Conservation (phyloP, 805 yeast genomes). For the Yamadazyma scolyti region DNA sequence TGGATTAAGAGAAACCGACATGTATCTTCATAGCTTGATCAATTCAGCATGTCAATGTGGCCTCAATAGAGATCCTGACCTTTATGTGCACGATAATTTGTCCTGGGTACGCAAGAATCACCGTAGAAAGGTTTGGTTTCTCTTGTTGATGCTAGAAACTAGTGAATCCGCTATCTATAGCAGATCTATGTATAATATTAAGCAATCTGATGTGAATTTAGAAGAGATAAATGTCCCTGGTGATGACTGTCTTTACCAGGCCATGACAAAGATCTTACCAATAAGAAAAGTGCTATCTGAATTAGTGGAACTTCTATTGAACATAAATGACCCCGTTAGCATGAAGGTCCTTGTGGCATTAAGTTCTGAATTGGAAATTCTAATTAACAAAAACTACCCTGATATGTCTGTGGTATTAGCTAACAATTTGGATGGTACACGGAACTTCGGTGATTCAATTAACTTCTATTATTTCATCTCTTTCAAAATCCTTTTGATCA, state of each 20-base stretch:
- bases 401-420: background rate
- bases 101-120: slow-evolving; percentile 6
- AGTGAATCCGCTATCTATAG: slow-evolving; percentile 10
- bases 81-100: slow-evolving; percentile 18
- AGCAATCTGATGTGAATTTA: slow-evolving; percentile 7
- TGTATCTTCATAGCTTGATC: slow-evolving; percentile 23
- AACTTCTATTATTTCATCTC: background rate
- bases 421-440: background rate
- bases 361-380: background rate
- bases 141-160: slow-evolving; percentile 6
- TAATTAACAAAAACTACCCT: slow-evolving; percentile 1
- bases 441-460: background rate
- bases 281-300: slow-evolving; percentile 1
- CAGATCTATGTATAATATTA: slow-evolving; percentile 5
- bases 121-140: slow-evolving; percentile 12
- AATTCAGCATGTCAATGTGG: slow-evolving; percentile 47
- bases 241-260: slow-evolving; percentile 7
- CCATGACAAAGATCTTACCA: slow-evolving; percentile 7
- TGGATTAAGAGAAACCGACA: slow-evolving; percentile 29
- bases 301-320: slow-evolving; percentile 2
- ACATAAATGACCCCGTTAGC: slow-evolving; percentile 5
- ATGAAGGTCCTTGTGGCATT: too few relatives aligned
- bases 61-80: slow-evolving; percentile 46
- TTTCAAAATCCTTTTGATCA: background rate
- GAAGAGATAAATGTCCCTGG: slow-evolving; percentile 6